These are phyloP conservation scores for Globisporangium emineosum DNA, from an alignment of 352 stramenopile genomes.

Conservation along the genomic window DNA sequence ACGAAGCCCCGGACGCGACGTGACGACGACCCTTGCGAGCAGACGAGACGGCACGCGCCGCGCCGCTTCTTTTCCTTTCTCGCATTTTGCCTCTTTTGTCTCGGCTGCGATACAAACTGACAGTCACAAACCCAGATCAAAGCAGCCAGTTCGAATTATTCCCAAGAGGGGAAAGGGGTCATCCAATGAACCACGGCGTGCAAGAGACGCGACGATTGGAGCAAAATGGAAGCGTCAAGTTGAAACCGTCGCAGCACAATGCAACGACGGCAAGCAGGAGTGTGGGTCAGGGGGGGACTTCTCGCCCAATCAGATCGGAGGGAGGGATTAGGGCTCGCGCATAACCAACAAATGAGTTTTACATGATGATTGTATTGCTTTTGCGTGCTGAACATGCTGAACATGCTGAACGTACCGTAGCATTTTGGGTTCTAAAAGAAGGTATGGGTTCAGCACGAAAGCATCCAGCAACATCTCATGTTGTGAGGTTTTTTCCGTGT, in stretches of 20 bases:
- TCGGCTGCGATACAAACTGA: not conserved
- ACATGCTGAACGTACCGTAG: too few species aligned
- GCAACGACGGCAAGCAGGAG: not conserved
- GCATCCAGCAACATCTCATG: too few species aligned
- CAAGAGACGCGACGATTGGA: constrained; percentile 6
- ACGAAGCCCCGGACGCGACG: constrained; percentile 2
- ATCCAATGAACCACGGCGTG: constrained; percentile 4
- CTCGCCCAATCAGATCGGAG: not conserved
- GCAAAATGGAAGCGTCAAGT: constrained; percentile 14
- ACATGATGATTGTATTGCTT: too few species aligned
- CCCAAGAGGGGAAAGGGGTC: not conserved
- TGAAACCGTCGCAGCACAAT: constrained; percentile 12
- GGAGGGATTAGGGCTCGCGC: too few species aligned
- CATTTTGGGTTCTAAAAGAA: too few species aligned
- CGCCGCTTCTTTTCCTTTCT: constrained; percentile 8
- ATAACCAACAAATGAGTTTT: too few species aligned
- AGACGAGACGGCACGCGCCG: not conserved
- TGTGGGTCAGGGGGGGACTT: not conserved
- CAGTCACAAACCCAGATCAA: not conserved
- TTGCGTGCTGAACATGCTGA: too few species aligned
- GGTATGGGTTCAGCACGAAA: too few species aligned
- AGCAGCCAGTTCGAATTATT: constrained; percentile 10
- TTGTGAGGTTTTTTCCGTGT: too few species aligned
- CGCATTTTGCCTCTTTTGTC: too few species aligned
- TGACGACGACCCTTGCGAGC: constrained; percentile 11